Evolutionary conservation across 768 basidiomycete genomes (phyloP).

Genomic region (Lentinula guzmanii): DNA sequence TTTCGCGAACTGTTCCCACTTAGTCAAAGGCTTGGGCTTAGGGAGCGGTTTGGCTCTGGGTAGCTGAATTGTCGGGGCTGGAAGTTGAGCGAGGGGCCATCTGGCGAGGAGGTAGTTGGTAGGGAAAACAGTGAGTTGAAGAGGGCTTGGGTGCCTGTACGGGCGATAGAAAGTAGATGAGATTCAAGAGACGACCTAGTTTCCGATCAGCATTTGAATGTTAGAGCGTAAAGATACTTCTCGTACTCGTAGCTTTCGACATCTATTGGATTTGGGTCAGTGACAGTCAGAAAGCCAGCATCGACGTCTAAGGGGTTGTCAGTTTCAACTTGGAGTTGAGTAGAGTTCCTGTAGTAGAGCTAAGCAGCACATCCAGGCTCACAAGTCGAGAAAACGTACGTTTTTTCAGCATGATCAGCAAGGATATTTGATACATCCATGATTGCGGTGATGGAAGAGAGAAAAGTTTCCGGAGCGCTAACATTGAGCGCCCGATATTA

Average conservation of each 20-base stretch:
- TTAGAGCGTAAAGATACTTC: not conserved
- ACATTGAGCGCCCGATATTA: not conserved
- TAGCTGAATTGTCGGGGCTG: conserved; percentile 66
- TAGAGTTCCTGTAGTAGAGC: conserved; percentile 47
- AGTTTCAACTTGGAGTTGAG: conserved; percentile 54
- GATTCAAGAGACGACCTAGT: conserved; percentile 71
- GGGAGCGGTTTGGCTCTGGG: conserved; percentile 92
- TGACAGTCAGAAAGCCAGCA: conserved; percentile 75
- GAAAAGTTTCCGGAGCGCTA: not conserved
- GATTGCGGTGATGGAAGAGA: not conserved
- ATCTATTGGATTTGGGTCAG: conserved; percentile 85
- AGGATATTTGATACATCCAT: conserved; percentile 86
- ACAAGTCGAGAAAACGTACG: conserved; percentile 36
- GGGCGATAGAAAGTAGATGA: conserved; percentile 71
- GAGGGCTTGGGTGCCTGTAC: conserved; percentile 79
- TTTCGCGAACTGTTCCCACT: conserved; percentile 95
- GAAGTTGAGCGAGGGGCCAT: conserved; percentile 81
- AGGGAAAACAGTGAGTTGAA: conserved; percentile 76
- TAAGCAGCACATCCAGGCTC: not conserved
- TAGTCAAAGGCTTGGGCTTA: conserved; percentile 87
- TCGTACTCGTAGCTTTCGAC: conserved; percentile 76
- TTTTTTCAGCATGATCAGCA: conserved; percentile 65
- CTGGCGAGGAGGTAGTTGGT: conserved; percentile 66
- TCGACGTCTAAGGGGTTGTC: conserved; percentile 79
- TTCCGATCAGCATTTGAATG: not conserved